These are phyloP conservation scores for Exobasidium cylindrosporum DNA, from an alignment of 1,284 basidiomycete genomes.

Conservation along the genomic window DNA sequence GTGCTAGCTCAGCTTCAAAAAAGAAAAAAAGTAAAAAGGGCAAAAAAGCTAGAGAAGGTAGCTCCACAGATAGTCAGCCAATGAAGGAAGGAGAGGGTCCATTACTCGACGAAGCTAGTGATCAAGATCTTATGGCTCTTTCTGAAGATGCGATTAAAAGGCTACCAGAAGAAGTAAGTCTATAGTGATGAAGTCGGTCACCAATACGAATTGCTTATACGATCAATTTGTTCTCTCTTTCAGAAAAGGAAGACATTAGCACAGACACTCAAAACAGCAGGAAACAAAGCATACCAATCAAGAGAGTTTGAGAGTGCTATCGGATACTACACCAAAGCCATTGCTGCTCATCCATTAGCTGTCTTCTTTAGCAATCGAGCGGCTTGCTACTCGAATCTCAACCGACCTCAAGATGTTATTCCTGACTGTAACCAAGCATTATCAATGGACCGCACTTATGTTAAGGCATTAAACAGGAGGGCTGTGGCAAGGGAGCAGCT, in stretches of 20 bases:
- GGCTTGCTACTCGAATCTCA: slow-evolving; percentile 87
- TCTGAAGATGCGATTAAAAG: slow-evolving; percentile 41
- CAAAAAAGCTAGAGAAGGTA: slow-evolving; percentile 34
- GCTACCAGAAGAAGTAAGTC: slow-evolving; percentile 35
- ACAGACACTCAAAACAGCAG: slow-evolving; percentile 76
- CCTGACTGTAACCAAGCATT: slow-evolving; percentile 87
- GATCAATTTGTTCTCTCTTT: slow-evolving; percentile 65
- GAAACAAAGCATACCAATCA: slow-evolving; percentile 82
- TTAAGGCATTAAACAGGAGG: slow-evolving; percentile 92
- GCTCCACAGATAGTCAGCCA: slow-evolving; percentile 12
- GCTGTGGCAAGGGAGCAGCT: slow-evolving; percentile 81
- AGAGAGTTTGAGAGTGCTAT: slow-evolving; percentile 76
- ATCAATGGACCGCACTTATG: slow-evolving; percentile 76
- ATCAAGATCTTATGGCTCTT: slow-evolving; percentile 35
- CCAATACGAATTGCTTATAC: slow-evolving; percentile 52
- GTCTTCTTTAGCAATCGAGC: slow-evolving; percentile 97
- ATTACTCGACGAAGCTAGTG: slow-evolving; percentile 48
- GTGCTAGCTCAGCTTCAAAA: slow-evolving; percentile 16
- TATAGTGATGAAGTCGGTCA: no score
- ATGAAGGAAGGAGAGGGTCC: slow-evolving; percentile 33
- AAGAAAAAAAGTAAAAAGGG: slow-evolving; percentile 48
- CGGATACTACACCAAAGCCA: slow-evolving; percentile 74
- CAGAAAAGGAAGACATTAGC: slow-evolving; percentile 76
- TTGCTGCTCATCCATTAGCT: slow-evolving; percentile 82
- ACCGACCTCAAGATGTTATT: slow-evolving; percentile 78